A percentile compares a stretch with the other conserved stretches of the same genome.
Evolutionary conservation across 108 stramenopile species (phyloP).

Genomic region (Nitzschia putrida): DNA sequence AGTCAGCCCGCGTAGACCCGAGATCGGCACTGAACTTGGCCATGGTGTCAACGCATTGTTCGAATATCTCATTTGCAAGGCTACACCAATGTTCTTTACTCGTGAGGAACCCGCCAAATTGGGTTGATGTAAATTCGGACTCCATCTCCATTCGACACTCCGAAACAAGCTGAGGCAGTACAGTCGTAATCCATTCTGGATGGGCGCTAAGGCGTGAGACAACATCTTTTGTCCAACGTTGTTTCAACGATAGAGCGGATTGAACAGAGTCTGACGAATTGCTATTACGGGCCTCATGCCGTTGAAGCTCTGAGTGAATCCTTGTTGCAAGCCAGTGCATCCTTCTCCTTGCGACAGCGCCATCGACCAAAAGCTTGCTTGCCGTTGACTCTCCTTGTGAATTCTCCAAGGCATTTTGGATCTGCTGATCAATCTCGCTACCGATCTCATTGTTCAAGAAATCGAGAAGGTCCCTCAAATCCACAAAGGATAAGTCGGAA

Average conservation of each 20-base stretch:
- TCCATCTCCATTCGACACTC: slow-evolving; percentile 19
- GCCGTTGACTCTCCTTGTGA: not conserved
- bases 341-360: slow-evolving; percentile 26
- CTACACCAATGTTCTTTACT: slow-evolving; percentile 19
- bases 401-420: not conserved
- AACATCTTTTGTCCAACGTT: slow-evolving; percentile 15
- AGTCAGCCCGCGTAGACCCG: slow-evolving; percentile 1
- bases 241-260: no score
- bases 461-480: slow-evolving; percentile 19
- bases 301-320: slow-evolving; percentile 8
- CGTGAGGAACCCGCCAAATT: slow-evolving; percentile 15
- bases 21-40: slow-evolving; percentile 8
- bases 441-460: slow-evolving; percentile 14
- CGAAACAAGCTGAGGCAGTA: not conserved
- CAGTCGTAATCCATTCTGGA: not conserved
- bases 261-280: no score
- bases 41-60: slow-evolving; percentile 11
- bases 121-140: slow-evolving; percentile 13
- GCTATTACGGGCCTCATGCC: no score
- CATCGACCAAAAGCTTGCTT: not conserved
- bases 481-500: not conserved
- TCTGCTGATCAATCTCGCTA: not conserved
- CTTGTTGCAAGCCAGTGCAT: slow-evolving; percentile 32
- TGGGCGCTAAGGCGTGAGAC: slow-evolving; percentile 7
- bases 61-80: slow-evolving; percentile 18